A percentile compares a stretch with the other conserved stretches of the same genome.
Evolutionary conservation across 139 green algal genomes (phyloP).

Genomic region (Chlorella sp.): DNA sequence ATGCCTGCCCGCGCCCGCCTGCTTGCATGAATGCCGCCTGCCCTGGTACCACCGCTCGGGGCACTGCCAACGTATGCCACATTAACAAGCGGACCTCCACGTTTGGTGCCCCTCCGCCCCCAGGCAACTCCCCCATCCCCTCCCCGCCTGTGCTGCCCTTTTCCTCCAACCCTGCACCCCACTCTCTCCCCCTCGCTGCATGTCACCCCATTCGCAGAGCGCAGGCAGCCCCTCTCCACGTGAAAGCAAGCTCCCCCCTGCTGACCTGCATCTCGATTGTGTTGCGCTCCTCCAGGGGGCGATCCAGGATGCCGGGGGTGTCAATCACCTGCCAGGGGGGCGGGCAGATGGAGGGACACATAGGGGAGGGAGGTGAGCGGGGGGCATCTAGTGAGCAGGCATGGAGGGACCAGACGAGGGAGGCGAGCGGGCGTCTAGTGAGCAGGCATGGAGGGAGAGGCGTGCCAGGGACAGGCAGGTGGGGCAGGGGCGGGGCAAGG

Average conservation of each 20-base stretch:
- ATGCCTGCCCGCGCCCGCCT: too few relatives aligned
- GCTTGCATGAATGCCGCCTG: too few relatives aligned
- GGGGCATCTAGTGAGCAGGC: background rate
- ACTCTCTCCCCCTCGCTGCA: too few relatives aligned
- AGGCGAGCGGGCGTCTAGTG: background rate
- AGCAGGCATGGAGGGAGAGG: too few relatives aligned
- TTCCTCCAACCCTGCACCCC: too few relatives aligned
- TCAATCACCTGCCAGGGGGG: constrained; percentile 89
- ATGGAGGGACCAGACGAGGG: background rate
- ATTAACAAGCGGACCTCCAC: background rate
- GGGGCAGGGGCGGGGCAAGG: too few relatives aligned
- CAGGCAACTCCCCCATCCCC: too few relatives aligned
- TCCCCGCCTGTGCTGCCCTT: too few relatives aligned
- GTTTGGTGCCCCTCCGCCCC: too few relatives aligned
- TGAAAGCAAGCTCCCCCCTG: background rate
- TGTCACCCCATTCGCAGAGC: too few relatives aligned
- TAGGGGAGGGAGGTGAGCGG: background rate
- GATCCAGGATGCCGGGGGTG: constrained; percentile 98
- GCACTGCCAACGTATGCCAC: background rate
- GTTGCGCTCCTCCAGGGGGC: constrained; percentile 98
- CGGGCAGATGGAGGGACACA: background rate
- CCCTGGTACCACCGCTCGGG: too few relatives aligned
- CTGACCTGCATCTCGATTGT: constrained; percentile 97
- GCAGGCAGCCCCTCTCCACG: background rate
- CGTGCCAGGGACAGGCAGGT: too few relatives aligned